phyloP scores from a whole-genome alignment of 2,329 filamentous ascomycete genomes.

The Verruconis gallopava region DNA sequence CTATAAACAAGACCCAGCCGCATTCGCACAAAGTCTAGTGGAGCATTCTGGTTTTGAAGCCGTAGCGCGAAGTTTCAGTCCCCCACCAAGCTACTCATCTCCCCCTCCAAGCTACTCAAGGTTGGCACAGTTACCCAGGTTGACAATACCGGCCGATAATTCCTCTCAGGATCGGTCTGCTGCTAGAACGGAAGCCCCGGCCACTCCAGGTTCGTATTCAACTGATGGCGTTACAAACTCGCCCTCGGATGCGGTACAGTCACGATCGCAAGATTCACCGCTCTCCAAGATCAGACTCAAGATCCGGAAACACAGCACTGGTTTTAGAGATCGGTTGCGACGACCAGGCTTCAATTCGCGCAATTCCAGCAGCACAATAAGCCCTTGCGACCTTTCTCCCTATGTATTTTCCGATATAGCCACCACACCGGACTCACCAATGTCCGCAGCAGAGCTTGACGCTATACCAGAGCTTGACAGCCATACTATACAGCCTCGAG shows the following conservation, averaged over 20 bases:
- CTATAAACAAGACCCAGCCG: background rate
- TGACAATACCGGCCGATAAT: background rate
- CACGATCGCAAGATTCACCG: too few relatives aligned
- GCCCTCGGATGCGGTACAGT: too few relatives aligned
- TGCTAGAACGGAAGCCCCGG: background rate
- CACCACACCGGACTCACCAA: background rate
- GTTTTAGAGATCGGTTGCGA: background rate
- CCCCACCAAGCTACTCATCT: background rate
- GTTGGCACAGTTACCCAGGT: slow-evolving; percentile 2
- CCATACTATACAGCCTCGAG: background rate
- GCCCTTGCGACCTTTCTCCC: background rate
- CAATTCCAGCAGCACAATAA: slow-evolving; percentile 1
- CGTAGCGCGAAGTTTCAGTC: background rate
- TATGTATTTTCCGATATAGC: background rate
- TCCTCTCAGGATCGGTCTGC: background rate
- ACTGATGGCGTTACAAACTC: background rate
- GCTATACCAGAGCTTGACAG: slow-evolving; percentile 4
- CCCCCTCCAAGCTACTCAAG: slow-evolving; percentile 7
- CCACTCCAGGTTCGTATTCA: background rate
- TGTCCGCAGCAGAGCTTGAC: background rate
- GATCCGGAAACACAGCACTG: background rate
- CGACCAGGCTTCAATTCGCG: background rate
- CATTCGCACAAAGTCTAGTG: slow-evolving; percentile 1
- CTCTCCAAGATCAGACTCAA: background rate
- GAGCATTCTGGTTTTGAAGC: slow-evolving; percentile 5